These are phyloP conservation scores for Ricinus communis DNA, from an alignment of 345 rosid species.

Conservation along the genomic window DNA sequence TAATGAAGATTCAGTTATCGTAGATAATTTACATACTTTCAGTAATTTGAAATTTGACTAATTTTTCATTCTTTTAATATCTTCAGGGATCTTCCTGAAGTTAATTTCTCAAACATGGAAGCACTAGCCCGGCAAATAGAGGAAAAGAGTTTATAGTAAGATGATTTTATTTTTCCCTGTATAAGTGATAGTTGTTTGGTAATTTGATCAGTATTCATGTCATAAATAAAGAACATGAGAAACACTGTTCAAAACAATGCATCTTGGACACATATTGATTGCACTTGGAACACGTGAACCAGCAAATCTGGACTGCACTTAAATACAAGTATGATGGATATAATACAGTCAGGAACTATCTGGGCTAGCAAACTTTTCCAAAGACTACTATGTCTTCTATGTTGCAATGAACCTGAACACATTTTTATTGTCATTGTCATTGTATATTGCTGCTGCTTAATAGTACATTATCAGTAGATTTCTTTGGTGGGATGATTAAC, in stretches of 20 bases:
- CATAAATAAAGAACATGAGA: neutral
- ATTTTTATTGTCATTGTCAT: neutral
- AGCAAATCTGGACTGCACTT: neutral
- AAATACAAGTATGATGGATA: neutral
- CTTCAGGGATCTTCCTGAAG: slow-evolving; percentile 40
- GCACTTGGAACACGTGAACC: neutral
- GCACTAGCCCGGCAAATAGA: slow-evolving; percentile 28
- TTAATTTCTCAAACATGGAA: slow-evolving; percentile 40
- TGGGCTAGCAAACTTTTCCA: neutral
- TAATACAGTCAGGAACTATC: neutral
- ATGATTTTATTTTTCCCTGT: neutral
- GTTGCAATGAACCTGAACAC: neutral
- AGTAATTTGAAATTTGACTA: slow-evolving; percentile 11
- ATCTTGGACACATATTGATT: neutral
- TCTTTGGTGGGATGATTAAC: too few species aligned
- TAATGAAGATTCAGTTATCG: neutral
- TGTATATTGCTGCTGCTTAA: neutral
- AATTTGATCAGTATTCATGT: neutral
- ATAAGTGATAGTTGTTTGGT: neutral
- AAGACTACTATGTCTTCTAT: neutral
- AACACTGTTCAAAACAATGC: neutral
- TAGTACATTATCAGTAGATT: neutral
- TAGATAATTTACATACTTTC: neutral
- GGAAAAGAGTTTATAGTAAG: slow-evolving; percentile 48
- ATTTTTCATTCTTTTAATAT: neutral